Conservation (phyloP, 2,329 filamentous ascomycete species). For the Gliomastix tumulicola region DNA sequence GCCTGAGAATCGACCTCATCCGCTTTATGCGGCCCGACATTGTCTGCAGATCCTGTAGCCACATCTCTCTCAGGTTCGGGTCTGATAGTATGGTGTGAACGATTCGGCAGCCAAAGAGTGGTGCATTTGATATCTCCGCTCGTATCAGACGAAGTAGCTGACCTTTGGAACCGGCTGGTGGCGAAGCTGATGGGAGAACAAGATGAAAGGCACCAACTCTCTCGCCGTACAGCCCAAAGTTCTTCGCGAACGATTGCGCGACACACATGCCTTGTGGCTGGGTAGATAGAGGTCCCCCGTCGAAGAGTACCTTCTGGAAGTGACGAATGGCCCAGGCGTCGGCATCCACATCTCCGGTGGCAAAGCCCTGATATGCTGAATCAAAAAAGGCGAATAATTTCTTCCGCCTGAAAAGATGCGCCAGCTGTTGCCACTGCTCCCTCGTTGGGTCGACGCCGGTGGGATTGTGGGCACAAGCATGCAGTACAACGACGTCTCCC, state of each 20-base stretch:
- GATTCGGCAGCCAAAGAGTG: slow-evolving; percentile 5
- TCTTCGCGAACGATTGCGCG: slow-evolving; percentile 27
- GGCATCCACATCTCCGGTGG: slow-evolving; percentile 19
- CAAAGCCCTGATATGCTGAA: slow-evolving; percentile 29
- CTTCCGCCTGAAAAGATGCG: slow-evolving; percentile 17
- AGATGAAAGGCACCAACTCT: slow-evolving; percentile 17
- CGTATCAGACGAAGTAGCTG: slow-evolving; percentile 4
- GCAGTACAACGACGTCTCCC: slow-evolving; percentile 25
- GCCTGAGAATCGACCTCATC: slow-evolving; percentile 11
- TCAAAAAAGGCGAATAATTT: slow-evolving; percentile 26
- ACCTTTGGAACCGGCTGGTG: background rate
- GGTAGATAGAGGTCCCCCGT: background rate
- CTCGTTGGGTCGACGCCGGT: slow-evolving; percentile 24
- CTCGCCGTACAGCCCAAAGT: slow-evolving; percentile 28
- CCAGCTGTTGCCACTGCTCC: slow-evolving; percentile 23
- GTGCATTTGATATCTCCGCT: slow-evolving; percentile 4
- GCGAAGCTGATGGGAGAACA: slow-evolving; percentile 1
- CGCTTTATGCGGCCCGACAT: slow-evolving; percentile 22
- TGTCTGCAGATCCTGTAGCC: slow-evolving; percentile 18
- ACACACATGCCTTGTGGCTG: slow-evolving; percentile 14
- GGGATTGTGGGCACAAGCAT: slow-evolving; percentile 30
- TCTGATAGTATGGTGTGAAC: slow-evolving; percentile 3
- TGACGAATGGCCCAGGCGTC: slow-evolving; percentile 25
- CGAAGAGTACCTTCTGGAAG: slow-evolving; percentile 8
- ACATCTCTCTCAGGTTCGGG: slow-evolving; percentile 2